These are phyloP conservation scores for Fusarium domesticum DNA, from an alignment of 2,329 filamentous ascomycete species.

Conservation along the genomic window DNA sequence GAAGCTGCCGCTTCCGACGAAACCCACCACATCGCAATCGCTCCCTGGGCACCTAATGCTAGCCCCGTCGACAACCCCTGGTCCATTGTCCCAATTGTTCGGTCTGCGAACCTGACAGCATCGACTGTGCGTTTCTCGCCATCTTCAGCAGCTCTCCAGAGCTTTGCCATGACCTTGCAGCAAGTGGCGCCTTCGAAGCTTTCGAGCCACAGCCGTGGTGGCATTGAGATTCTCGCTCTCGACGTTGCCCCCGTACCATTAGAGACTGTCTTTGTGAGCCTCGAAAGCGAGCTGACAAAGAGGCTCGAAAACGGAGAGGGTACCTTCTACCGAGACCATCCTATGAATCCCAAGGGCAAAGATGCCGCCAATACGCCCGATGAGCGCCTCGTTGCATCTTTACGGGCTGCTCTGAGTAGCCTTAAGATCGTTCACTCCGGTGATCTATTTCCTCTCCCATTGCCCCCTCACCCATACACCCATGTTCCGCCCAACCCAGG, in stretches of 20 bases:
- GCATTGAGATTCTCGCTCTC: conserved; percentile 79
- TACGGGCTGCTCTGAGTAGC: conserved; percentile 71
- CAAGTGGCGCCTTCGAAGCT: conserved; percentile 73
- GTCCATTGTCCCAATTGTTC: conserved; percentile 77
- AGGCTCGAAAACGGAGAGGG: conserved; percentile 80
- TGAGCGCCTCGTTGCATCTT: conserved; percentile 59
- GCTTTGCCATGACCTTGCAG: conserved; percentile 71
- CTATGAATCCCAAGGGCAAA: conserved; percentile 40
- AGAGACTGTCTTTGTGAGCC: conserved; percentile 80
- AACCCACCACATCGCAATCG: conserved; percentile 65
- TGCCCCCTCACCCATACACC: conserved; percentile 82
- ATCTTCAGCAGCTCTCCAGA: conserved; percentile 69
- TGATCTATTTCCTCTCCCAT: conserved; percentile 72
- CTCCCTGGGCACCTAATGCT: conserved; percentile 65
- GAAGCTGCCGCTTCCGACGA: conserved; percentile 39
- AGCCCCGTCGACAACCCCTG: conserved; percentile 65
- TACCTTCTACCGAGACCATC: conserved; percentile 70
- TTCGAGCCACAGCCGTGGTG: conserved; percentile 66
- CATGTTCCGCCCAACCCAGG: conserved; percentile 81
- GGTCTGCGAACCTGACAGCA: conserved; percentile 62
- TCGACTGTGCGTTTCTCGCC: conserved; percentile 79
- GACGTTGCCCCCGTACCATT: conserved; percentile 77
- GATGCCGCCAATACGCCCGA: conserved; percentile 42
- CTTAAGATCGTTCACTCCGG: conserved; percentile 78
- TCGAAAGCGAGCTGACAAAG: conserved; percentile 77